Conservation (phyloP, 2,329 filamentous ascomycete species). For the Stemphylium vesicarium region DNA sequence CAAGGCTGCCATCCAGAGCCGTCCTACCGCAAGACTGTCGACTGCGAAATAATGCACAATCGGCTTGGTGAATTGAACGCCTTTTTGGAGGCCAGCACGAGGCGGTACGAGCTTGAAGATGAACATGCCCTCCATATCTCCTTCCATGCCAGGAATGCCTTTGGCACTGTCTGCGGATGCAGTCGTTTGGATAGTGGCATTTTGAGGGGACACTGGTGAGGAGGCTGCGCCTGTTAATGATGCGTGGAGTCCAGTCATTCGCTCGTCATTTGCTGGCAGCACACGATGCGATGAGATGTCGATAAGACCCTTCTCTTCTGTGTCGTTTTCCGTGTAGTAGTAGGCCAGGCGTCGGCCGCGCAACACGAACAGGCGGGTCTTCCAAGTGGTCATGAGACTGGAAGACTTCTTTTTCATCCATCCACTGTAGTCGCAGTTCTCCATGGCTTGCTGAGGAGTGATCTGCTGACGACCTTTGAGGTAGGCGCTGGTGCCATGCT, state of each 20-base stretch:
- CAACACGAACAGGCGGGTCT: constrained; percentile 92
- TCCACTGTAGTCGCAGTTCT: constrained; percentile 87
- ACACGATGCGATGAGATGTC: constrained; percentile 98
- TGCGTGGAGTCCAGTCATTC: constrained; percentile 87
- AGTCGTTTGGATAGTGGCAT: constrained; percentile 48
- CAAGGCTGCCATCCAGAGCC: constrained; percentile 96
- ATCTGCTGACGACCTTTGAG: constrained; percentile 84
- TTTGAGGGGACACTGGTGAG: constrained; percentile 64
- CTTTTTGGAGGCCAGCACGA: constrained; percentile 82
- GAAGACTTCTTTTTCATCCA: constrained; percentile 99
- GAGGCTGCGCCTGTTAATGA: constrained; percentile 86
- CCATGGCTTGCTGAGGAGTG: constrained; percentile 80
- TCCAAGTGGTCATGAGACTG: constrained; percentile 97
- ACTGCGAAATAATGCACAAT: constrained; percentile 98
- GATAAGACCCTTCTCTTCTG: constrained; percentile 92
- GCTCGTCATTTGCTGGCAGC: constrained; percentile 90
- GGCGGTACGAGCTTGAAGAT: constrained; percentile 98
- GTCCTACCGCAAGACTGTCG: constrained; percentile 84
- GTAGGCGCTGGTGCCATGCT: constrained; percentile 96
- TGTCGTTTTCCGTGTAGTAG: constrained; percentile 93
- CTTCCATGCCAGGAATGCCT: constrained; percentile 35
- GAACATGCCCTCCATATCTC: constrained; percentile 73
- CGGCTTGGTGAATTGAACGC: constrained; percentile 96
- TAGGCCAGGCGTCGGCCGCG: constrained; percentile 91
- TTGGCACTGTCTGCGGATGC: constrained; percentile 48